phyloP scores from a whole-genome alignment of 2,329 filamentous ascomycete genomes.

The Spiromastix sp. region DNA sequence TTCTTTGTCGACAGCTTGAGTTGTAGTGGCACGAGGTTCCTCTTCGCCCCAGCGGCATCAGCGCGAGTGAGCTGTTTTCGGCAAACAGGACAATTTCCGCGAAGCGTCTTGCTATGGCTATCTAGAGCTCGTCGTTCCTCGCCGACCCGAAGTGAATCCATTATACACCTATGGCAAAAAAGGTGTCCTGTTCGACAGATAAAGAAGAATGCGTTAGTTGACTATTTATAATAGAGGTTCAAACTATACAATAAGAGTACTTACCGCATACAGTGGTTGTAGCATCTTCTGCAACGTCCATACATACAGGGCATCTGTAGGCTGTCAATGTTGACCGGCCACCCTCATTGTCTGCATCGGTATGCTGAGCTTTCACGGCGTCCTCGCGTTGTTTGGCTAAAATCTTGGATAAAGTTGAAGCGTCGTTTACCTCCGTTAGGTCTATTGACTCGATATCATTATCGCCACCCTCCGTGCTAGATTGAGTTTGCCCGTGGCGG shows the following conservation, averaged over 20 bases:
- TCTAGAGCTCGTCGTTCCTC: constrained; percentile 38
- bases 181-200: constrained; percentile 46
- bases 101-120: constrained; percentile 18
- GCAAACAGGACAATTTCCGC: constrained; percentile 36
- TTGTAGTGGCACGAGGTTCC: constrained; percentile 29
- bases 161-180: constrained; percentile 54
- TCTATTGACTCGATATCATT: constrained; percentile 39
- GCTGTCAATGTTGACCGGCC: constrained; percentile 34
- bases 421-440: constrained; percentile 35
- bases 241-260: too few relatives aligned
- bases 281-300: constrained; percentile 50
- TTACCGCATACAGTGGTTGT: constrained; percentile 51
- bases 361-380: constrained; percentile 36
- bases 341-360: constrained; percentile 15
- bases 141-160: constrained; percentile 47
- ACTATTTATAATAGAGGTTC: too few relatives aligned
- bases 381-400: constrained; percentile 45
- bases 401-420: constrained; percentile 30
- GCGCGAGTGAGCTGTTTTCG: constrained; percentile 29
- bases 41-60: constrained; percentile 24
- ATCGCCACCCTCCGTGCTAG: background rate
- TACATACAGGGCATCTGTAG: constrained; percentile 52
- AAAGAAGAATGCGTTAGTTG: background rate
- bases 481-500: background rate
- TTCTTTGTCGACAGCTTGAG: constrained; percentile 26